Percentiles rank a stretch among this genome's conserved stretches.
Evolutionary conservation across 345 rosid genomes (phyloP).

Genomic region (Boechera divaricarpa): DNA sequence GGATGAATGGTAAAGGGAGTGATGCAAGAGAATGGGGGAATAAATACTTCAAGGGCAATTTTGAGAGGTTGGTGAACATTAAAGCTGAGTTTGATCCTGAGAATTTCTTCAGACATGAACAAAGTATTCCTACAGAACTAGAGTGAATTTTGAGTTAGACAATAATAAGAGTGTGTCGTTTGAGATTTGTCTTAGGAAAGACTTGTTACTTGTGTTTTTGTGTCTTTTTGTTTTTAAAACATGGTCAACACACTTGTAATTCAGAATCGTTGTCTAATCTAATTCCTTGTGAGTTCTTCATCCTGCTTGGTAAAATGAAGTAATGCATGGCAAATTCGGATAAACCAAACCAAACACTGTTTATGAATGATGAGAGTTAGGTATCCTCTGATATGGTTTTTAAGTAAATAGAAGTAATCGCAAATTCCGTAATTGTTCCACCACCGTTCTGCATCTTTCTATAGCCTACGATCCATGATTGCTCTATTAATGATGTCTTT

Average conservation of each 20-base stretch:
- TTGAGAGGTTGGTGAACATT: constrained; percentile 52
- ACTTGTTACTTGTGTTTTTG: constrained; percentile 19
- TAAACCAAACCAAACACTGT: neutral
- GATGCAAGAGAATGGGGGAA: constrained; percentile 61
- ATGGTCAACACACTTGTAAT: constrained; percentile 28
- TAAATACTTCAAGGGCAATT: constrained; percentile 61
- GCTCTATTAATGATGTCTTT: too few species aligned
- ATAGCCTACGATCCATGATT: too few species aligned
- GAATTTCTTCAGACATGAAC: constrained; percentile 63
- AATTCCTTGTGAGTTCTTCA: constrained; percentile 1
- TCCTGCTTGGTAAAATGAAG: neutral
- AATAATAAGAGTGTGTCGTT: constrained; percentile 40
- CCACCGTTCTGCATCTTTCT: too few species aligned
- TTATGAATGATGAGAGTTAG: neutral
- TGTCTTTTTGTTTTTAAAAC: constrained; percentile 6
- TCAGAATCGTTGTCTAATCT: constrained; percentile 18
- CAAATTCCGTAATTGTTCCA: too few species aligned
- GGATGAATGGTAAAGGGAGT: constrained; percentile 44
- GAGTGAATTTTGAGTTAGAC: constrained; percentile 24
- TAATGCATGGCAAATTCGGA: neutral
- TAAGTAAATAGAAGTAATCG: too few species aligned
- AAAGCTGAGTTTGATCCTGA: constrained; percentile 62
- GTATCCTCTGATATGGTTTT: neutral
- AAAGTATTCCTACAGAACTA: constrained; percentile 60
- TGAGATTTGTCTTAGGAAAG: constrained; percentile 34